Evolutionary conservation across 371 early-diverging fungal species (phyloP), one percentile per base, ranked within the genome.

Genomic region (Circinella umbellata): DNA sequence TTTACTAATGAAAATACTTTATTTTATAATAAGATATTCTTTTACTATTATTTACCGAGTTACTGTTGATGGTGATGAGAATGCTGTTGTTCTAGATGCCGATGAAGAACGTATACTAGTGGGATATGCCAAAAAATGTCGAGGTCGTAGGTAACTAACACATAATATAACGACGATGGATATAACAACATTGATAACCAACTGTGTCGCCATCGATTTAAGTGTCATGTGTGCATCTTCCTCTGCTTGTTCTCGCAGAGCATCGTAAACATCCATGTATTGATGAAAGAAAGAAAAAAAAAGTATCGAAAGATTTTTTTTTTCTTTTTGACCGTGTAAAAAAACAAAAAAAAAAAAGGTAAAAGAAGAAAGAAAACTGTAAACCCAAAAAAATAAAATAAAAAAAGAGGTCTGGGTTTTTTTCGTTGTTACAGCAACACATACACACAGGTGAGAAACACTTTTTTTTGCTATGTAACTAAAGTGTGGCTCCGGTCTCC

Each of bases 101-200:
- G 51, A 17, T 51, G 51, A 42, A 42, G 53, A 57, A 34, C 34
- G 20, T 27, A 64, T 35, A 37, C 15, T 37, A 5, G 79, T 77
- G 5, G 86, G 82, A 66, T 85, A 86, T 20, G 86, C 85, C 8
- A 88, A 70, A 71, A 67, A 74, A 42, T 78, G 71, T 59, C 71
- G 72, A 67, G 88, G 88, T 66, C 88, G 70, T 53, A 88, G 73
- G 67, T 75, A 70, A 62, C 77, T 80, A 42, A 80, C 77, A 18
- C 79, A 80, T 48, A 80, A 67, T 63, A 88, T 72, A 49, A 82
- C 82, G 17, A 73, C 76, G 18, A 82, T 62, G 11, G 88, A 84
- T 48, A 83, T 61, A 36, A 76, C 82, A 18, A 85, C 37, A 55
- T 88, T 88, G 63, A 84, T 80, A 38, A 78, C 82, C 38, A 88